phyloP scores from a whole-genome alignment of 805 yeast species.

The Pichia manshurica region DNA sequence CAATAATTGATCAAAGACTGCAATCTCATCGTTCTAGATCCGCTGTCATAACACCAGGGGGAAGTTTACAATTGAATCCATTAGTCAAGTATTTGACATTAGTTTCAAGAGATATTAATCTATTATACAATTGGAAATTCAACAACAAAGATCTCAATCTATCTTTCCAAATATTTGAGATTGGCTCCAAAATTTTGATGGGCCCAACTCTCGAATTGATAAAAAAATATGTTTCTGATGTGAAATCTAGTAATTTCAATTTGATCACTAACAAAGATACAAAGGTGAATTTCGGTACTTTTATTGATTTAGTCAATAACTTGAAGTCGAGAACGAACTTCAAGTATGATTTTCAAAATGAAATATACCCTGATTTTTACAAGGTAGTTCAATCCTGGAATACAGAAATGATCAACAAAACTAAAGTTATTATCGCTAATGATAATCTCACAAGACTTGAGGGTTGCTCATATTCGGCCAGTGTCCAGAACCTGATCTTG shows the following conservation, averaged over 20 bases:
- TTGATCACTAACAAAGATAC: constrained; percentile 7
- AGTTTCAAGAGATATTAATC: constrained; percentile 21
- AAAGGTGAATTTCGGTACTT: constrained; percentile 11
- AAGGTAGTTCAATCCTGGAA: constrained; percentile 24
- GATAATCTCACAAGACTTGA: constrained; percentile 47
- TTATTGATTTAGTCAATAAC: constrained; percentile 16
- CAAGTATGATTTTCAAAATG: constrained; percentile 23
- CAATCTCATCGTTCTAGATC: constrained; percentile 12
- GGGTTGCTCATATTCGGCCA: constrained; percentile 27
- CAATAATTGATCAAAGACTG: constrained; percentile 13
- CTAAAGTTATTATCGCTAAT: constrained; percentile 47
- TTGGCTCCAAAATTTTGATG: constrained; percentile 17
- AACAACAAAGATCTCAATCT: constrained; percentile 20
- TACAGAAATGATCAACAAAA: constrained; percentile 20
- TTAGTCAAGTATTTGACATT: constrained; percentile 17
- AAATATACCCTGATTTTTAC: constrained; percentile 21
- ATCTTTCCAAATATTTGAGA: constrained; percentile 18
- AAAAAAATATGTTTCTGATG: constrained; percentile 16
- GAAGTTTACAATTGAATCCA: constrained; percentile 13
- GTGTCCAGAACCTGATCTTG: constrained; percentile 25
- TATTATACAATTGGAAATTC: constrained; percentile 23
- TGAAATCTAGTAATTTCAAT: constrained; percentile 6
- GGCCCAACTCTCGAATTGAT: constrained; percentile 20
- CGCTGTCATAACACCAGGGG: constrained; percentile 10
- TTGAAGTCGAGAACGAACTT: constrained; percentile 18